Evolutionary conservation across 78 protist genomes (phyloP).

Genomic region (Monocercomonoides exilis): DNA sequence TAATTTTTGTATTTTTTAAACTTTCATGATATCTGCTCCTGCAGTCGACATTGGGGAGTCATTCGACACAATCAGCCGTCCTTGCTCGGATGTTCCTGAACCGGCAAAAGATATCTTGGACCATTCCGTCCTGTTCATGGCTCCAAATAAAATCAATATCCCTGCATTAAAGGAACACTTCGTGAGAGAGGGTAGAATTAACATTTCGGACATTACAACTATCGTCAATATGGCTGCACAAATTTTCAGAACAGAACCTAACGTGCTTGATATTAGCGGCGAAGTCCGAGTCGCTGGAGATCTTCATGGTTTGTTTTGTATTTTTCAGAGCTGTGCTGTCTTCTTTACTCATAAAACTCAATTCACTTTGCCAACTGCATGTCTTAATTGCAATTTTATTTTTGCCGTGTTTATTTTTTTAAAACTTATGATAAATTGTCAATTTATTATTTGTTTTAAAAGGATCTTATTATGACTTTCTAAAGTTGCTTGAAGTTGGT

Average conservation of each 20-base stretch:
- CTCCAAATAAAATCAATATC: neutral
- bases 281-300: slow-evolving; percentile 65
- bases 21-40: too few relatives aligned
- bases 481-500: slow-evolving; percentile 64
- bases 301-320: slow-evolving; percentile 82
- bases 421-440: too few relatives aligned
- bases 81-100: neutral
- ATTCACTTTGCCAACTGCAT: neutral
- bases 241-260: slow-evolving; percentile 7
- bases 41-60: too few relatives aligned
- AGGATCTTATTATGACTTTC: slow-evolving; percentile 62
- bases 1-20: too few relatives aligned
- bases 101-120: neutral
- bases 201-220: neutral
- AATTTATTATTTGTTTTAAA: neutral
- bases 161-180: neutral
- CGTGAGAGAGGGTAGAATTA: neutral
- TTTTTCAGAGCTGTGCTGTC: too few relatives aligned
- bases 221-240: neutral
- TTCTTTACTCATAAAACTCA: neutral
- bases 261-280: neutral
- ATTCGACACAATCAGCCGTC: neutral
- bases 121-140: neutral
- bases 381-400: neutral
- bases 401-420: too few relatives aligned